Base-by-base conservation (phyloP, 2,329 filamentous ascomycete species). In the Cytospora schulzeri region DNA sequence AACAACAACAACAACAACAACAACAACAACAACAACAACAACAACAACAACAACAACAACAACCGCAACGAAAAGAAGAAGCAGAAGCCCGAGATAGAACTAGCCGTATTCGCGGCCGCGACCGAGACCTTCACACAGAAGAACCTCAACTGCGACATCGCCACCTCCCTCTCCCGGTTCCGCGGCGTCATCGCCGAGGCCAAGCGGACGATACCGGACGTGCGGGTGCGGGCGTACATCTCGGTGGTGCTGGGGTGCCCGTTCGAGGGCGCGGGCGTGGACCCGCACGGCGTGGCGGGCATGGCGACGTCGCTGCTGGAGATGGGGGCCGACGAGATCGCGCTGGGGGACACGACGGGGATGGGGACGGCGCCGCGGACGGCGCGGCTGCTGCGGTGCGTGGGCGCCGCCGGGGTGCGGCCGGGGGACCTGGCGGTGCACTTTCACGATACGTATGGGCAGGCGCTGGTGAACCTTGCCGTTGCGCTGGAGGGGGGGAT, bases 321-420 rank as follows among this genome's bases (percentile, higher is more conserved):
- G 72, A 91, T 94, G 81, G 93, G 93, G 22, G 93, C 92, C 24
- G 92, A 96, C 73, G 92, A 97, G 80, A 93, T 97, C 69, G 91
- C 91, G 1, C 85, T 97, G 0, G 93, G 92, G 8, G 93, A 97
- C 73, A 97, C 93, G 0, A 94, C 93, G 0, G 93, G 93, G 22
- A 93, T 96, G 85, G 93, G 93, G 35, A 96, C 91, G 0, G 88
- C 88, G n/a, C 88, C 88, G 22, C 81, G 86, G 63, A 92, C 89
- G 2, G 79, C 81, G 62, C 84, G 86, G 63, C 78, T 93, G 55
- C 79, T 93, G 64, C 82, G 83, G 68, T 88, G 88, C 63, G 78
- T 92, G 76, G 76, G 81, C 11, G 83, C 86, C 1, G 90, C 89
- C 1, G 89, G 88, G 0, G 83, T 96, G 22, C 83, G 88, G 24